Evolutionary conservation across 2,329 filamentous ascomycete genomes (phyloP).

Genomic region (Ascochyta lentis): DNA sequence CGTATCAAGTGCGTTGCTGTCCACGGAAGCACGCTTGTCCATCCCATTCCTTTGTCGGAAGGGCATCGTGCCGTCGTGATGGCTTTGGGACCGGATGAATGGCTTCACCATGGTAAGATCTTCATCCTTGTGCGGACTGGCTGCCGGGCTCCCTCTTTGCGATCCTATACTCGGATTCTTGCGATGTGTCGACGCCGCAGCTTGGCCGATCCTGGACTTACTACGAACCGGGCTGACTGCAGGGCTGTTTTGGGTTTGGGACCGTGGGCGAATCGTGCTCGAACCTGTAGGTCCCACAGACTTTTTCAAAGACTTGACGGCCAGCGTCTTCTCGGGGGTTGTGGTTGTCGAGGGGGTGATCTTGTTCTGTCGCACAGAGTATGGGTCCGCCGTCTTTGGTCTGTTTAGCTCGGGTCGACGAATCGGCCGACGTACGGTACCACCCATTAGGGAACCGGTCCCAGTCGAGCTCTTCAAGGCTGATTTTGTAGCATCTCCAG

Average conservation of each 20-base stretch:
- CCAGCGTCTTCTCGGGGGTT: slow-evolving; percentile 55
- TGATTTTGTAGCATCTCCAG: slow-evolving; percentile 43
- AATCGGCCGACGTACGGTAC: slow-evolving; percentile 62
- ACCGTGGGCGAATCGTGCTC: slow-evolving; percentile 41
- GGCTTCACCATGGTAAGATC: slow-evolving; percentile 58
- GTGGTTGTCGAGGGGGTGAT: slow-evolving; percentile 56
- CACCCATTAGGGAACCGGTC: slow-evolving; percentile 61
- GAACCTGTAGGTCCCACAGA: slow-evolving; percentile 30
- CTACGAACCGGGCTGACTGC: slow-evolving; percentile 45
- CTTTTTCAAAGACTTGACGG: slow-evolving; percentile 47
- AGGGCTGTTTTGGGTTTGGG: slow-evolving; percentile 45
- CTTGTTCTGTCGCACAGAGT: slow-evolving; percentile 51
- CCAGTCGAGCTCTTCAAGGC: slow-evolving; percentile 40
- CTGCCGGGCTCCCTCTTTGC: slow-evolving; percentile 40
- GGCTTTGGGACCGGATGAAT: slow-evolving; percentile 45
- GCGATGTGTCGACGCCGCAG: slow-evolving; percentile 27
- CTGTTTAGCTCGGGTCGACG: slow-evolving; percentile 55
- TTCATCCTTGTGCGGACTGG: slow-evolving; percentile 51
- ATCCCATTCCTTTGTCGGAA: slow-evolving; percentile 49
- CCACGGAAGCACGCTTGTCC: slow-evolving; percentile 49
- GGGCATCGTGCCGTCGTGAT: slow-evolving; percentile 38
- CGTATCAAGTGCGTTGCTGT: slow-evolving; percentile 46
- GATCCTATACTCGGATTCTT: slow-evolving; percentile 40
- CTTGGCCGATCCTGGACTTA: slow-evolving; percentile 45
- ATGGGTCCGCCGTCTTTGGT: slow-evolving; percentile 63